Evolutionary conservation across 129 eudicot genomes (phyloP), one percentile per base, ranked within the genome.

Genomic region (Flaveria brownii): DNA sequence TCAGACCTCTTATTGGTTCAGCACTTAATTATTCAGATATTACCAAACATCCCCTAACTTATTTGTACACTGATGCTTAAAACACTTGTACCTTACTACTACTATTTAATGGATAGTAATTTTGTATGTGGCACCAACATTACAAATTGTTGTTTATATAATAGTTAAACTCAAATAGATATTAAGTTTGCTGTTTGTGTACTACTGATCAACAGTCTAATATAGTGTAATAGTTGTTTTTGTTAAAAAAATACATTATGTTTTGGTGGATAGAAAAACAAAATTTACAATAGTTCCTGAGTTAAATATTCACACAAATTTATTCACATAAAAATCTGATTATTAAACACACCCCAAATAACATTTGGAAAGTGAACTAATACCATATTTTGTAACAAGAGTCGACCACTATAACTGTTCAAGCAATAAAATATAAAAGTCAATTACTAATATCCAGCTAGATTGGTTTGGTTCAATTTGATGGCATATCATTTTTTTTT

Each of bases 221-320:
- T 1, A 57, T 1, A 20, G 30, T 20, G 0, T 56, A 56, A 57
- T 57, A 57, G 64, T 22, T 57, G 30, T 18, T 57, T 56, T 9
- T 3, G 22, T 14, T 25, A 26, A n/a, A 7, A 17, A 56, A 18
- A 56, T 22, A 9, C 30, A 57, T 57, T 1, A 18, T 9, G 14
- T 18, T 57, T 57, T 57, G 64, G 64, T 57, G 64, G 64, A 57
- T 57, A 57, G 23, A 57, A 57, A 8, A 23, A 57, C 33, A 22
- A 57, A 57, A 22, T 57, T 9, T 57, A 57, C 14, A 25, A 25
- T 25, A 22, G 2, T 10, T 22, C 13, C 33, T 22, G 26, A 55
- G 62, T 55, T 17, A 55, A n/a, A 55, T n/a, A 0, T 7, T 55
- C 11, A 55, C 12, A 71, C 36, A 28, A 23, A 46, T 23, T 3